Percentiles rank a stretch among this genome's conserved stretches.
Conservation (phyloP, 768 basidiomycete genomes). For the Tylopilus subfusipes region DNA sequence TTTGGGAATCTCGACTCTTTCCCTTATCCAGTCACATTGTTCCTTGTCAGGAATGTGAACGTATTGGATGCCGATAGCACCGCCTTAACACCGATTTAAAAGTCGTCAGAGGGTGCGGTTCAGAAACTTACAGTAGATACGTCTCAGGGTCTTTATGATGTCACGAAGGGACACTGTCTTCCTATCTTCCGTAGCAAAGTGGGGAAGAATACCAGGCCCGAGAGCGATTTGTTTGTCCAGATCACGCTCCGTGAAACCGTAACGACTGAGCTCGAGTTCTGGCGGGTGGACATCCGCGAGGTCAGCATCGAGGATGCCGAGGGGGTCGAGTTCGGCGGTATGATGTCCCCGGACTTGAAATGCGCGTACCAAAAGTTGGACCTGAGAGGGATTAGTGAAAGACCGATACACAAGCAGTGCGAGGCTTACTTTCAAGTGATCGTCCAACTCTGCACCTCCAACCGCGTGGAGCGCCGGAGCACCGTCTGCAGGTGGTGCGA, state of each 20-base stretch:
- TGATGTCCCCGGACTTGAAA: conserved; percentile 99
- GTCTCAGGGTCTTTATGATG: conserved; percentile 84
- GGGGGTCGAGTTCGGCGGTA: conserved; percentile 91
- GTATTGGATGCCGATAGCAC: conserved; percentile 86
- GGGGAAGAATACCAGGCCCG: conserved; percentile 93
- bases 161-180: conserved; percentile 88
- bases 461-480: conserved; percentile 69
- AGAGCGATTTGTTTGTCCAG: conserved; percentile 92
- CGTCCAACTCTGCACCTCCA: conserved; percentile 78
- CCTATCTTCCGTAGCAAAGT: conserved; percentile 84
- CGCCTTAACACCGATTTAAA: conserved; percentile 48
- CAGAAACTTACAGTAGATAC: conserved; percentile 82
- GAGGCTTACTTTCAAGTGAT: conserved; percentile 81
- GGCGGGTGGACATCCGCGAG: conserved; percentile 74
- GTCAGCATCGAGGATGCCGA: conserved; percentile 90
- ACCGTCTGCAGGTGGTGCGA: conserved; percentile 72
- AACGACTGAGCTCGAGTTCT: conserved; percentile 90
- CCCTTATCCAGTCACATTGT: conserved; percentile 98
- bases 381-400: conserved; percentile 43
- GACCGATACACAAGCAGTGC: neutral
- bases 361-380: conserved; percentile 95
- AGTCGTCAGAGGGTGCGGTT: neutral
- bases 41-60: conserved; percentile 97
- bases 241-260: conserved; percentile 93
- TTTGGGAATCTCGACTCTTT: conserved; percentile 90